A percentile compares a stretch with the other conserved stretches of the same genome.
Evolutionary conservation across 2,329 filamentous ascomycete species (phyloP).

Genomic region (Clonostachys chloroleuca): DNA sequence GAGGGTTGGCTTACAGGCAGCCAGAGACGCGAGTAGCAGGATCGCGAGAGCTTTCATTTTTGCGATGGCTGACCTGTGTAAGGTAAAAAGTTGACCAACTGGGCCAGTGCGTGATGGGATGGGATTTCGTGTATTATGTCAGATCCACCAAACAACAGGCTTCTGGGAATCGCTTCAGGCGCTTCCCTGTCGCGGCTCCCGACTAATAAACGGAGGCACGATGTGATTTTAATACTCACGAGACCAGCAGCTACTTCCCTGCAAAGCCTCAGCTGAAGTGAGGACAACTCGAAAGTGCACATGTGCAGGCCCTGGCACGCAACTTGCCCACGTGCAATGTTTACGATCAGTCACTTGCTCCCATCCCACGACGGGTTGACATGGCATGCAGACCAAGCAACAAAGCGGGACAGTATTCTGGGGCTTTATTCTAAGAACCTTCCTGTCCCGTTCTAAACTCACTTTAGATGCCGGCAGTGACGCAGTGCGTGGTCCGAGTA

Average conservation of each 20-base stretch:
- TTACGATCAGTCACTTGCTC: background rate
- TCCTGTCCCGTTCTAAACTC: background rate
- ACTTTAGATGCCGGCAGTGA: too few relatives aligned
- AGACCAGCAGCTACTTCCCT: background rate
- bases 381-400: background rate
- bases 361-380: background rate
- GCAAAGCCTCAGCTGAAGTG: background rate
- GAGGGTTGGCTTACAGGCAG: slow-evolving; percentile 37
- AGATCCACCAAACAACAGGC: background rate
- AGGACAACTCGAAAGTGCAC: background rate
- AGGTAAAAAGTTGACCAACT: too few relatives aligned
- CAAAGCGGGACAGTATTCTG: background rate
- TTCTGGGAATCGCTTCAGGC: background rate
- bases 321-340: background rate
- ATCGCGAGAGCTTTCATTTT: background rate
- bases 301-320: too few relatives aligned
- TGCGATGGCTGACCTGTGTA: too few relatives aligned
- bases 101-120: too few relatives aligned
- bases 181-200: background rate
- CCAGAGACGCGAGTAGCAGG: slow-evolving; percentile 7
- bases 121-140: too few relatives aligned
- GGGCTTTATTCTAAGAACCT: background rate
- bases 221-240: background rate
- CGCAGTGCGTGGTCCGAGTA: too few relatives aligned
- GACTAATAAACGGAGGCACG: background rate